Percentiles rank a stretch among this genome's conserved stretches.
These are phyloP conservation scores for Barbarea vulgaris DNA, from an alignment of 345 rosid species.

Conservation along the genomic window DNA sequence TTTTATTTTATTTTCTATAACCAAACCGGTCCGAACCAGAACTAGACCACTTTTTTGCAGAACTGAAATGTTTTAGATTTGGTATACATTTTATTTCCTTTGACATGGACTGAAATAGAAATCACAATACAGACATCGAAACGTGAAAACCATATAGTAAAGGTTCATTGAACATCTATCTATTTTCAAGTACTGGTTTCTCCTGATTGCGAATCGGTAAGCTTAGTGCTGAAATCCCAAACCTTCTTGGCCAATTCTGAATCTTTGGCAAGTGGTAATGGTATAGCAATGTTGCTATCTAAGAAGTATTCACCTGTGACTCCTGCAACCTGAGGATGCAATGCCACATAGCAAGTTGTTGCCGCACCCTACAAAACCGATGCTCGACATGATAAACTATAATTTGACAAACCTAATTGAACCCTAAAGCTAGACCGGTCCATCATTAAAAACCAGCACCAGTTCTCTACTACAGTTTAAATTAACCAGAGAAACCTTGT, in stretches of 20 bases:
- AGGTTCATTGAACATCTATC: background rate
- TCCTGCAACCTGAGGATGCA: conserved; percentile 64
- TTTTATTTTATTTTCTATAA: background rate
- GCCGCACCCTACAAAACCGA: conserved; percentile 61
- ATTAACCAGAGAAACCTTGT: background rate
- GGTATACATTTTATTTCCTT: conserved; percentile 12
- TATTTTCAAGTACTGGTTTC: conserved; percentile 22
- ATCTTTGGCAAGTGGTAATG: conserved; percentile 49
- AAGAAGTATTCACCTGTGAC: conserved; percentile 55
- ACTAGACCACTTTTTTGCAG: conserved; percentile 13
- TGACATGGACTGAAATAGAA: background rate
- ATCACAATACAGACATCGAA: background rate
- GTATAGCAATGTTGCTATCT: conserved; percentile 53
- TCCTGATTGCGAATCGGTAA: conserved; percentile 34
- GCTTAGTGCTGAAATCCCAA: conserved; percentile 53
- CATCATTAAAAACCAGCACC: conserved; percentile 6
- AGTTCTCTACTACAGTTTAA: background rate
- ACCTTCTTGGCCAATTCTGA: conserved; percentile 49
- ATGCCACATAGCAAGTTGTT: conserved; percentile 72
- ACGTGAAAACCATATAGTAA: background rate
- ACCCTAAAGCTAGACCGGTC: background rate
- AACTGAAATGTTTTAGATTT: background rate
- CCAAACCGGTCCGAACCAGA: conserved; percentile 9
- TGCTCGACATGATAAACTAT: background rate
- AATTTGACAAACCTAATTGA: background rate